Base-by-base conservation (phyloP, 1,284 basidiomycete species). In the Kalmanozyma brasiliensis region DNA sequence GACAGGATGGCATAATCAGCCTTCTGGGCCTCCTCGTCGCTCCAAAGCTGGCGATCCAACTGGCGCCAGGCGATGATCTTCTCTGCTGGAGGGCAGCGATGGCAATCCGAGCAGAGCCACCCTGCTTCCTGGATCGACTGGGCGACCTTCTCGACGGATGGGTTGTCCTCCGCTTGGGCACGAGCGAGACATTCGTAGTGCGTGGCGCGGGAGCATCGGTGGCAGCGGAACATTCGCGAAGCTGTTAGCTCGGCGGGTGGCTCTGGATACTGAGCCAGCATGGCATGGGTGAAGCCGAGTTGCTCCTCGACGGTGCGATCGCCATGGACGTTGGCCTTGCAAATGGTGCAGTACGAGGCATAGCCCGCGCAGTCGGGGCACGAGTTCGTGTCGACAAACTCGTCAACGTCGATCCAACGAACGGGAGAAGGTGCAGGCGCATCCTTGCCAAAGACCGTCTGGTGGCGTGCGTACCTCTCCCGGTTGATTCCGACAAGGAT, bases 11-110 rank as follows among this genome's bases (percentile, higher is more conserved):
- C 53, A 19, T 67, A 61, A 11, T 44, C 37, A 26, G 52, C 36
- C 33, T 47, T 34, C 37, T 56, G 53, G 24, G 52, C 49, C 20
- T 52, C 58, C 14, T 59, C 70, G 45, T 67, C 63, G 26, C 41
- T 47, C 52, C 61, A 64, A 8, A 53, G 53, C 22, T 42, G 33
- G 20, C 53, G 51, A 17, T 58, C 60, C 13, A 70, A 51, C 32
- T 64, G 67, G 2, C 74, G 63, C 74, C 74, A 76, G 7, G 74
- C 74, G 26, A 76, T 37, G 48, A 76, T 63, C 34, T 51, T 49
- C 11, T 73, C 74, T 8, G 71, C 64, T 5, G 53, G 52, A 7
- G 60, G 59, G 61, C 67, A 73, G n/a, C 52, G 48, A 8, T 65
- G 63, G 61, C 74, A 76, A 45, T 74, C 63, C 11, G 51, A 34